Conservation (phyloP, 2,329 filamentous ascomycete species). For the Pestalotiopsis sp. region DNA sequence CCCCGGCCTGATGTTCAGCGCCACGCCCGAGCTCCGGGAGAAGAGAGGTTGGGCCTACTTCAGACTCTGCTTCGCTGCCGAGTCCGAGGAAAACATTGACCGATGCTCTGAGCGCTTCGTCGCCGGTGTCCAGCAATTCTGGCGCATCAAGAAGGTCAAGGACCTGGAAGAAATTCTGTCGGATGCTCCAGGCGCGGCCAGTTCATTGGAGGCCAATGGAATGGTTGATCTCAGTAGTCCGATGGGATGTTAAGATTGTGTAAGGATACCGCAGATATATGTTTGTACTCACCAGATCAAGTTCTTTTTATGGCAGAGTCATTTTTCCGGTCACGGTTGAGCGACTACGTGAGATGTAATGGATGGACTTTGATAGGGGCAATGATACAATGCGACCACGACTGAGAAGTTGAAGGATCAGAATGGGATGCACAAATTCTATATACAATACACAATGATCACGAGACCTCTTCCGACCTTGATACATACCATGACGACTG, state of each 20-base stretch:
- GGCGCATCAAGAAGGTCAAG: constrained; percentile 69
- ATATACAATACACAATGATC: too few species aligned
- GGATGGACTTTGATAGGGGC: too few species aligned
- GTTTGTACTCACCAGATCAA: background rate
- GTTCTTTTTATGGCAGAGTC: background rate
- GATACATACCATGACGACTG: too few species aligned
- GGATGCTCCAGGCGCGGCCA: constrained; percentile 21
- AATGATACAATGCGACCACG: too few species aligned
- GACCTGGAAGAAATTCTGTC: constrained; percentile 66
- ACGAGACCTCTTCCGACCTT: too few species aligned
- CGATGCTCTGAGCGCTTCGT: constrained; percentile 65
- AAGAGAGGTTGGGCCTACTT: constrained; percentile 71
- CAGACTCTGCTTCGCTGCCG: constrained; percentile 83
- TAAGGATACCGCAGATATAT: background rate
- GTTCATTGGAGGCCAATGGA: background rate
- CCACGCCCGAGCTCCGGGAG: constrained; percentile 60
- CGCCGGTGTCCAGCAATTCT: constrained; percentile 73
- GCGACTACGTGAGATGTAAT: too few species aligned
- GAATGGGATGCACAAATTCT: too few species aligned
- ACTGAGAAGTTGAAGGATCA: too few species aligned
- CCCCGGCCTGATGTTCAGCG: constrained; percentile 75
- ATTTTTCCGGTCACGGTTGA: too few species aligned
- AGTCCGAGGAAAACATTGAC: constrained; percentile 70
- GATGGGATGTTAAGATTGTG: constrained; percentile 10
- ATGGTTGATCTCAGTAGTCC: background rate